phyloP scores from a whole-genome alignment of 352 stramenopile genomes.

The Globisporangium megalacanthum region DNA sequence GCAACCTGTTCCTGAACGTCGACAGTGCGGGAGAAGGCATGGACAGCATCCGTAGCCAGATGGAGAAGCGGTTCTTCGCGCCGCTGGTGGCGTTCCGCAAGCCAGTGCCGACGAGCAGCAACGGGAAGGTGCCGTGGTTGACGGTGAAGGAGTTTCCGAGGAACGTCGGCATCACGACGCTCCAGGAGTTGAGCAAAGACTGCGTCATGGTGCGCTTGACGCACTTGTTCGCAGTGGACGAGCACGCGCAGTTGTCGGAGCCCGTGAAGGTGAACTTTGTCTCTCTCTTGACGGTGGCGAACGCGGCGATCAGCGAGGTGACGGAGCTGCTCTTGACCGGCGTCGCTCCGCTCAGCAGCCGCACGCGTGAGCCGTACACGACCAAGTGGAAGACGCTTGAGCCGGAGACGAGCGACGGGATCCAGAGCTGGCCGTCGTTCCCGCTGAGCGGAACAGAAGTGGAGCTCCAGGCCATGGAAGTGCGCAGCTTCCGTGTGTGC shows the following conservation, averaged over 20 bases:
- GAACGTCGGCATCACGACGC: constrained; percentile 93
- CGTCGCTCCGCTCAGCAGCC: constrained; percentile 45
- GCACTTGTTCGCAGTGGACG: constrained; percentile 91
- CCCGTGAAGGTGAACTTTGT: constrained; percentile 68
- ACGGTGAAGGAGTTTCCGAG: constrained; percentile 69
- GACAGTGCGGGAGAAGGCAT: constrained; percentile 49
- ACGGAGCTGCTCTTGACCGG: constrained; percentile 89
- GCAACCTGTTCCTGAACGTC: constrained; percentile 67
- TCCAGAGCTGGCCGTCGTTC: constrained; percentile 19
- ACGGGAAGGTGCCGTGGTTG: constrained; percentile 64
- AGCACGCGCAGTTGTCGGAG: constrained; percentile 77
- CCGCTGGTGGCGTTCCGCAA: constrained; percentile 55
- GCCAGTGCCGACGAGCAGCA: constrained; percentile 17
- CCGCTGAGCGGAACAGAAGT: constrained; percentile 52
- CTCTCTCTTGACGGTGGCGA: constrained; percentile 46
- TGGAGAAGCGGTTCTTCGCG: constrained; percentile 65
- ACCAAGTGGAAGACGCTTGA: constrained; percentile 35
- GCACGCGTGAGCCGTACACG: constrained; percentile 1
- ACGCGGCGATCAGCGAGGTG: constrained; percentile 47
- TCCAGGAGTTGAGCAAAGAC: constrained; percentile 70
- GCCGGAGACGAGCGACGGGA: constrained; percentile 13
- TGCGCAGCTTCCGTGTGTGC: constrained; percentile 88
- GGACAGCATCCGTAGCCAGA: constrained; percentile 46
- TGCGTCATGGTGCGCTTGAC: constrained; percentile 89
- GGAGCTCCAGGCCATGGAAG: constrained; percentile 88